Percentiles rank a stretch among this genome's conserved stretches.
Conservation (phyloP, 1,139 yeast species). For the Hanseniaspora sp. region DNA sequence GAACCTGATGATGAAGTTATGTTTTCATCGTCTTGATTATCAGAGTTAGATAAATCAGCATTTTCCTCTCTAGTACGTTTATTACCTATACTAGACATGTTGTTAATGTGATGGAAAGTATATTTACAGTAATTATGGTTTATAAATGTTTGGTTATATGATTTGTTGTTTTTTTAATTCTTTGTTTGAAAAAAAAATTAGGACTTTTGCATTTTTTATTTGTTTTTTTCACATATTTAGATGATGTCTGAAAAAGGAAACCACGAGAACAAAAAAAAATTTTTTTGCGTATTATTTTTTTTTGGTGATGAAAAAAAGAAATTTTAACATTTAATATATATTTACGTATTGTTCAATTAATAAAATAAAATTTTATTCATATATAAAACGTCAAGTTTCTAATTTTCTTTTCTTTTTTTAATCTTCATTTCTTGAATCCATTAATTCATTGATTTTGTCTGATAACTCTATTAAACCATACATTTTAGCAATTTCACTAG, state of each 20-base stretch:
- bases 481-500: slow-evolving; percentile 71
- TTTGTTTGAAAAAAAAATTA: not conserved
- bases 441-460: slow-evolving; percentile 50
- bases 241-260: not conserved
- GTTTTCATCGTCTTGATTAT: slow-evolving; percentile 27
- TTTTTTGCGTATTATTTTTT: not conserved
- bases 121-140: not conserved
- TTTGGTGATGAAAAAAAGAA: not conserved
- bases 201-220: not conserved
- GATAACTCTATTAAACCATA: slow-evolving; percentile 58
- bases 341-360: no score
- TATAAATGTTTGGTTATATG: not conserved
- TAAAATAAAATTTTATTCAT: no score
- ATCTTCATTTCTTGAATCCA: slow-evolving; percentile 46
- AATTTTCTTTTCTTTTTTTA: not conserved
- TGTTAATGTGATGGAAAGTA: slow-evolving; percentile 22
- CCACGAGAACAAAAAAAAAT: not conserved
- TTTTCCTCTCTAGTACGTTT: slow-evolving; percentile 15
- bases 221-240: not conserved
- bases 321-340: not conserved
- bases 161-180: no score
- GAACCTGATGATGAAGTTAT: slow-evolving; percentile 31
- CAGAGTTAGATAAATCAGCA: not conserved
- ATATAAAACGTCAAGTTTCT: no score
- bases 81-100: slow-evolving; percentile 18